Conservation (phyloP, 2,329 filamentous ascomycete genomes). For the Diaporthe ilicicola region DNA sequence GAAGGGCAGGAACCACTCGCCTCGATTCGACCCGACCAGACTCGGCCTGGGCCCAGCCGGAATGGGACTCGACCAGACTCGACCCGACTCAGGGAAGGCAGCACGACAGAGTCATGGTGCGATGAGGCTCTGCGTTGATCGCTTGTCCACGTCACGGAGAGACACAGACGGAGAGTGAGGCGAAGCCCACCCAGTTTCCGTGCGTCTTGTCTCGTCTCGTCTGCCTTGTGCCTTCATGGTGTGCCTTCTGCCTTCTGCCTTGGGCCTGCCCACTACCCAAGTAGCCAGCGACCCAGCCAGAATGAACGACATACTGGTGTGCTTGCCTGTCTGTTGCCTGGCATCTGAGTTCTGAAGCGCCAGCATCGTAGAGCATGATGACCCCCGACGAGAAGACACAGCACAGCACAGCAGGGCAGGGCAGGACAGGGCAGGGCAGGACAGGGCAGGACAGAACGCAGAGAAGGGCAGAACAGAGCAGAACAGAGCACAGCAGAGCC, state of each 20-base stretch:
- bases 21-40: constrained; percentile 6
- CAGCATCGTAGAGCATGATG: neutral
- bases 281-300: no score
- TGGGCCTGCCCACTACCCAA: neutral
- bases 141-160: constrained; percentile 13
- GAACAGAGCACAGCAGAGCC: constrained; percentile 7
- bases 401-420: neutral
- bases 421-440: neutral
- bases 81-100: constrained; percentile 17
- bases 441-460: neutral
- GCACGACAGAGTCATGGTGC: constrained; percentile 17
- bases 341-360: neutral
- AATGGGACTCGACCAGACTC: constrained; percentile 19
- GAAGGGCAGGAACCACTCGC: constrained; percentile 12
- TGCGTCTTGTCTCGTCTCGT: no score
- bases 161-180: neutral
- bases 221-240: no score
- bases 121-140: constrained; percentile 22
- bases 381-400: neutral
- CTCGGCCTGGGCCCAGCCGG: neutral
- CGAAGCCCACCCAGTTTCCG: neutral
- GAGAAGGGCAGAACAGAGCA: neutral
- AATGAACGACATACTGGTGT: neutral
- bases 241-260: no score
- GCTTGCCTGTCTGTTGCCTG: neutral